Evolutionary conservation across 176 grass and related monocot species (phyloP).

Genomic region (Raddia distichophylla): DNA sequence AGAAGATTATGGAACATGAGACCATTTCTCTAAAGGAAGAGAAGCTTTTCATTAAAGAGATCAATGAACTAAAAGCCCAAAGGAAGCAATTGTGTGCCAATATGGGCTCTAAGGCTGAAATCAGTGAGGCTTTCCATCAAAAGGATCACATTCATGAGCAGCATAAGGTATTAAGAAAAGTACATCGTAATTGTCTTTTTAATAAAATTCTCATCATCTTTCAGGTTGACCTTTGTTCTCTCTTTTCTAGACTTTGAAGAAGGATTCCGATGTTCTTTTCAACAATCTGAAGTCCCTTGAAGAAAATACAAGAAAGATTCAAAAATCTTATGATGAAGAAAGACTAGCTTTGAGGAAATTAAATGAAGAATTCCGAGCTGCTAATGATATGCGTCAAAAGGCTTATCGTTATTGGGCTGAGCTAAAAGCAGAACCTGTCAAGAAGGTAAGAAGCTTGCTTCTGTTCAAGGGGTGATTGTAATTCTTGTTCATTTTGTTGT

Average conservation of each 20-base stretch:
- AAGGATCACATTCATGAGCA: constrained; percentile 77
- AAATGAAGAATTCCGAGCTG: constrained; percentile 59
- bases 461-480: constrained; percentile 9
- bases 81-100: constrained; percentile 62
- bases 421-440: constrained; percentile 58
- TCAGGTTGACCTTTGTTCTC: constrained; percentile 23
- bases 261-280: constrained; percentile 75
- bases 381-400: constrained; percentile 76
- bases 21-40: constrained; percentile 85
- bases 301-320: constrained; percentile 56
- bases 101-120: constrained; percentile 73
- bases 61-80: constrained; percentile 84
- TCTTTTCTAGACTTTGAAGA: constrained; percentile 71
- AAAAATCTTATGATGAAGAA: constrained; percentile 67
- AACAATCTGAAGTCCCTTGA: constrained; percentile 66
- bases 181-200: constrained; percentile 9
- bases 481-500: constrained; percentile 28
- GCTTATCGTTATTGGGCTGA: constrained; percentile 62
- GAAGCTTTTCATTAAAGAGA: constrained; percentile 79
- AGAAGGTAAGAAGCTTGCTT: constrained; percentile 63
- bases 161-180: constrained; percentile 60
- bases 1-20: constrained; percentile 74
- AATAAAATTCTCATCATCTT: constrained; percentile 30
- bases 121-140: constrained; percentile 77
- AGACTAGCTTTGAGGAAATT: constrained; percentile 45